These are phyloP conservation scores for Pseudopyricularia javanii DNA, from an alignment of 2,329 filamentous ascomycete genomes.

Conservation along the genomic window DNA sequence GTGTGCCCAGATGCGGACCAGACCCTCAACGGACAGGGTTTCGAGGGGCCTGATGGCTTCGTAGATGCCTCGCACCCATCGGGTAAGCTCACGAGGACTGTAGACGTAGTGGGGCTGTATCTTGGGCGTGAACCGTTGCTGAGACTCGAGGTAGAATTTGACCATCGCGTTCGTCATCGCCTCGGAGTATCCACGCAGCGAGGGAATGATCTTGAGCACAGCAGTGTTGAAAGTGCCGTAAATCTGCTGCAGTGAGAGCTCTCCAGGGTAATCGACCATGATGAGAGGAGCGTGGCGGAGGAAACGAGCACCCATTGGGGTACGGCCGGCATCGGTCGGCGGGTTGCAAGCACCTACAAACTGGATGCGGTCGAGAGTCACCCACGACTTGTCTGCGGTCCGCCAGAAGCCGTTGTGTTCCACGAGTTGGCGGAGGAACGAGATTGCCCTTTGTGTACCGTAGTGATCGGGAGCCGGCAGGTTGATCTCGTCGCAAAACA, in stretches of 20 bases:
- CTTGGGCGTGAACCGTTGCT: constrained; percentile 85
- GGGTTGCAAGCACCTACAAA: constrained; percentile 99
- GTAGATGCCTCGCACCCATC: constrained; percentile 96
- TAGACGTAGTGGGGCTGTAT: constrained; percentile 99
- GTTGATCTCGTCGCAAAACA: constrained; percentile 99
- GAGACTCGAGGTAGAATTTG: constrained; percentile 86
- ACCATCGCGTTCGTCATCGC: constrained; percentile 96
- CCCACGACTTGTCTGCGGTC: constrained; percentile 94
- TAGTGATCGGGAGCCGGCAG: constrained; percentile 96
- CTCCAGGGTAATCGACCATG: constrained; percentile 98
- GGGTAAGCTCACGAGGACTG: constrained; percentile 92
- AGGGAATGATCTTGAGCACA: constrained; percentile 90
- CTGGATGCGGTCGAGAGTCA: constrained; percentile 92
- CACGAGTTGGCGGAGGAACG: constrained; percentile 91
- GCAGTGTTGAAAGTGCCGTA: constrained; percentile 98
- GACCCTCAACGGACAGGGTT: constrained; percentile 72
- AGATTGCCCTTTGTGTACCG: constrained; percentile 92
- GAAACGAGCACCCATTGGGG: constrained; percentile 85
- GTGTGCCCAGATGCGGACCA: constrained; percentile 96
- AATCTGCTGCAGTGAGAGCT: constrained; percentile 88
- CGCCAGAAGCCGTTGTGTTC: constrained; percentile 99
- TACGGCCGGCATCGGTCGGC: constrained; percentile 92
- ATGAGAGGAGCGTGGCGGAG: constrained; percentile 93
- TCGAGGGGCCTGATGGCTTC: constrained; percentile 93
- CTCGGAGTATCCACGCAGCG: constrained; percentile 89